Base-by-base conservation (phyloP, 306 rosid genomes). In the Lathyrus oleraceus region DNA sequence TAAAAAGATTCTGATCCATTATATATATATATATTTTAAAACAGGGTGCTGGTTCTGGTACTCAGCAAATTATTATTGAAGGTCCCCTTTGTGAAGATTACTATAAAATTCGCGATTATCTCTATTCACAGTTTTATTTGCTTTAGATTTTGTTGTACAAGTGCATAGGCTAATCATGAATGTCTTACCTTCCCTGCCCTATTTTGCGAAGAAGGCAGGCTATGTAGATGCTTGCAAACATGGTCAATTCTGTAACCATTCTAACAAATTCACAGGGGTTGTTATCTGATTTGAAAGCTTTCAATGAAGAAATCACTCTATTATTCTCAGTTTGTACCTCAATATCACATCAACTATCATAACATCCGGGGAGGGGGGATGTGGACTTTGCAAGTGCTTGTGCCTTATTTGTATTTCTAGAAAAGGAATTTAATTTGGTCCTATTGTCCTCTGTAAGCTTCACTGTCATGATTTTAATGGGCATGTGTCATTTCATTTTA, bases 1-100 rank as follows among this genome's bases (percentile, higher is more conserved):
- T 38, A 68, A 56, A 48, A 28, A 73, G 68, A 49, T 58, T 63
- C 69, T 81, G 65, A 75, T 61, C 14, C 61, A 47, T 51, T n/a
- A 43, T 35, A 30, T 35, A 21, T 39, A 38, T 58, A 4, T 51
- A 8, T 3, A 32, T 52, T 36, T 17, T 48, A 19, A 45, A 60
- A 75, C 40, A 94, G 97, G 97, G 92, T 65, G 92, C 91, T 47
- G 95, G 89, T 79, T 83, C 95, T 71, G 91, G 96, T 52, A 83
- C 95, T 21, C 99, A 88, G 77, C 96, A 94, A 85, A 82, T 94
- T 39, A 86, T 94, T 44, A 94, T 94, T 19, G 96, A 91, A 81
- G 99, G 97, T 52, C 95, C 97, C 8, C 77, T 91, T 13, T 91
- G 97, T 39, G 99, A 88, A 71, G 97, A 94, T 67, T 94, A 85